These are phyloP conservation scores for Epichloe hybrida DNA, from an alignment of 2,329 filamentous ascomycete genomes.

Conservation along the genomic window DNA sequence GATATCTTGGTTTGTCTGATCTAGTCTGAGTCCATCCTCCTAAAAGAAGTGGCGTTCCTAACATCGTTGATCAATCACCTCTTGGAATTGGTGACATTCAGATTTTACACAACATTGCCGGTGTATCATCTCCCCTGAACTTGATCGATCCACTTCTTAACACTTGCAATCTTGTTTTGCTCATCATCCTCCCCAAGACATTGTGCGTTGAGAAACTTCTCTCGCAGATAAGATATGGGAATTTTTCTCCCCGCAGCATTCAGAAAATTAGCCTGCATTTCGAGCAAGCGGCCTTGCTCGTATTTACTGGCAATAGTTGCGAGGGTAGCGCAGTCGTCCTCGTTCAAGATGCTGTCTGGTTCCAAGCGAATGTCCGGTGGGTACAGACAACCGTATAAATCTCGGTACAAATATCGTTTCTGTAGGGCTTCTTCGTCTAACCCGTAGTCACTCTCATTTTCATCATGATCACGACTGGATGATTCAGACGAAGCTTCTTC, in stretches of 20 bases:
- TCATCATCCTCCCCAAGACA: background rate
- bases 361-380: conserved; percentile 11
- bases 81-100: no score
- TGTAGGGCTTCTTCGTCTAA: conserved; percentile 11
- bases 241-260: conserved; percentile 30
- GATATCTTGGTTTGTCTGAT: no score
- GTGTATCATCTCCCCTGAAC: background rate
- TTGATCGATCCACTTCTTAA: conserved; percentile 1
- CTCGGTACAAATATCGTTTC: conserved; percentile 17
- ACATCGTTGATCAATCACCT: no score
- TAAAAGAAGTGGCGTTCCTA: no score
- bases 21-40: no score
- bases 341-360: conserved; percentile 14
- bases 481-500: conserved; percentile 16
- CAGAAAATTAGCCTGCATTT: conserved; percentile 30
- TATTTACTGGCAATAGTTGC: conserved; percentile 21
- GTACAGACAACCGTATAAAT: conserved; percentile 19
- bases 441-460: conserved; percentile 2
- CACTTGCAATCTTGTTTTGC: background rate
- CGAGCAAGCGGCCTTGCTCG: conserved; percentile 22
- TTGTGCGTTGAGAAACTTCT: conserved; percentile 11
- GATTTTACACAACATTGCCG: no score
- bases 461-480: background rate
- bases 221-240: conserved; percentile 22
- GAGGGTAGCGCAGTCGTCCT: conserved; percentile 22